These are phyloP conservation scores for Vanrija sp. DNA, from an alignment of 1,284 basidiomycete genomes.

Conservation along the genomic window DNA sequence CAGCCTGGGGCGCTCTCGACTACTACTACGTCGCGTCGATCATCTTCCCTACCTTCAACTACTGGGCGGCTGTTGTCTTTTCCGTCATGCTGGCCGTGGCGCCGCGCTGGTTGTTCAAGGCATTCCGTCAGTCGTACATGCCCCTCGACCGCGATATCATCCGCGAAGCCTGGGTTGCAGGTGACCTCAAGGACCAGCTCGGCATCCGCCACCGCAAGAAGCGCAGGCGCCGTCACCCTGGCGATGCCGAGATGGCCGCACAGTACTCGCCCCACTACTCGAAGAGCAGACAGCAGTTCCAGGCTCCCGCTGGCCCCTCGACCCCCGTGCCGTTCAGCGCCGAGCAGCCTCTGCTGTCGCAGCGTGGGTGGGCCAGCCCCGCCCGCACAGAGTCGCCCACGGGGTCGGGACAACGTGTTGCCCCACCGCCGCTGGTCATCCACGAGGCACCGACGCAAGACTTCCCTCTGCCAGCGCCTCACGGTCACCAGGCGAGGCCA, in stretches of 20 bases:
- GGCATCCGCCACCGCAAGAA: conserved; percentile 55
- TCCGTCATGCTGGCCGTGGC: conserved; percentile 67
- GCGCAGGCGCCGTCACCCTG: conserved; percentile 4
- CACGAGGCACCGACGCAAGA: background rate
- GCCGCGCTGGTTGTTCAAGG: conserved; percentile 42
- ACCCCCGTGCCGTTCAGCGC: background rate
- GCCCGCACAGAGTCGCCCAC: background rate
- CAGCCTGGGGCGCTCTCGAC: conserved; percentile 63
- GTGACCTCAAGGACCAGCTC: conserved; percentile 75
- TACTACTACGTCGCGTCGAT: conserved; percentile 70
- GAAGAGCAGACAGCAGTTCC: background rate
- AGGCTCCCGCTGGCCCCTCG: background rate
- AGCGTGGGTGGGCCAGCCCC: background rate
- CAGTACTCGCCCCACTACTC: background rate
- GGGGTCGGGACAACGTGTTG: background rate
- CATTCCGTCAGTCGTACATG: conserved; percentile 30
- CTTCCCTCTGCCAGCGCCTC: background rate
- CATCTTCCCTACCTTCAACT: conserved; percentile 70
- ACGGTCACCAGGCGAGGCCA: background rate
- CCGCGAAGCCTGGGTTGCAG: conserved; percentile 79
- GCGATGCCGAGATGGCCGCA: background rate
- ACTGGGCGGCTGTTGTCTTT: conserved; percentile 74
- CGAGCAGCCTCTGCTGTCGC: background rate
- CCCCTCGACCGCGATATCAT: conserved; percentile 63
- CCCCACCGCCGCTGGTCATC: background rate